These are phyloP conservation scores for Periconia sp. DNA, from an alignment of 2,329 filamentous ascomycete genomes.

Conservation along the genomic window DNA sequence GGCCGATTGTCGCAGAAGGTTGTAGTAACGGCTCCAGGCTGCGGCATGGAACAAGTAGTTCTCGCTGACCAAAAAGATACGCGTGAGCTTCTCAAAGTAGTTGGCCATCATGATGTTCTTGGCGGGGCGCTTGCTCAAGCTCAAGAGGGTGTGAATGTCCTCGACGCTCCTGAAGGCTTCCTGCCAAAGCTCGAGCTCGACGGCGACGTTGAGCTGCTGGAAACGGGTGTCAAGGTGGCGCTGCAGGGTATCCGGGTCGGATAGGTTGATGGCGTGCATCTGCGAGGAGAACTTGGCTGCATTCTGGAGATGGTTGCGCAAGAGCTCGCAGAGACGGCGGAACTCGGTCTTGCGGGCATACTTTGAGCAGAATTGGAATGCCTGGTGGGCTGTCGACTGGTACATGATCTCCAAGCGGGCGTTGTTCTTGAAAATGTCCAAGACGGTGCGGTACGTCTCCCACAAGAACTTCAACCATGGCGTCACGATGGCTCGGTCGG, in stretches of 20 bases:
- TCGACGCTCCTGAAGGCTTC: slow-evolving; percentile 99
- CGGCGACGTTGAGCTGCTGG: slow-evolving; percentile 96
- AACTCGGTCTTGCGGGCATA: slow-evolving; percentile 99
- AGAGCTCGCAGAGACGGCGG: slow-evolving; percentile 94
- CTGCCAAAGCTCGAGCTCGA: slow-evolving; percentile 98
- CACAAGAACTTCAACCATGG: slow-evolving; percentile 99
- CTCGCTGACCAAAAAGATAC: slow-evolving; percentile 98
- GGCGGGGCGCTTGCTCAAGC: slow-evolving; percentile 94
- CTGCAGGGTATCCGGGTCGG: slow-evolving; percentile 95
- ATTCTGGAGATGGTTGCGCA: slow-evolving; percentile 98
- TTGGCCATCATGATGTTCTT: slow-evolving; percentile 99
- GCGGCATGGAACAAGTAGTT: slow-evolving; percentile 99
- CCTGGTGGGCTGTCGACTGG: slow-evolving; percentile 96
- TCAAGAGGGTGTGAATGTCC: slow-evolving; percentile 97
- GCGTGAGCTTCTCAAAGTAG: slow-evolving; percentile 99
- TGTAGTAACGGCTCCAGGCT: slow-evolving; percentile 97
- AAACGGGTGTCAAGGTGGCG: slow-evolving; percentile 97
- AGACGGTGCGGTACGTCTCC: slow-evolving; percentile 98
- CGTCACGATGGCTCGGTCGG: slow-evolving; percentile 96
- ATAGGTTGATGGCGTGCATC: slow-evolving; percentile 99
- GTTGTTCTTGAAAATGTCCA: slow-evolving; percentile 99
- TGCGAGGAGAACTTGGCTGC: slow-evolving; percentile 98
- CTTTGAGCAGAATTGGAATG: slow-evolving; percentile 98
- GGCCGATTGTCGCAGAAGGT: slow-evolving; percentile 89
- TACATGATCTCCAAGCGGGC: slow-evolving; percentile 96